These are phyloP conservation scores for Luvunga scandens DNA, from an alignment of 345 rosid genomes.

Conservation along the genomic window DNA sequence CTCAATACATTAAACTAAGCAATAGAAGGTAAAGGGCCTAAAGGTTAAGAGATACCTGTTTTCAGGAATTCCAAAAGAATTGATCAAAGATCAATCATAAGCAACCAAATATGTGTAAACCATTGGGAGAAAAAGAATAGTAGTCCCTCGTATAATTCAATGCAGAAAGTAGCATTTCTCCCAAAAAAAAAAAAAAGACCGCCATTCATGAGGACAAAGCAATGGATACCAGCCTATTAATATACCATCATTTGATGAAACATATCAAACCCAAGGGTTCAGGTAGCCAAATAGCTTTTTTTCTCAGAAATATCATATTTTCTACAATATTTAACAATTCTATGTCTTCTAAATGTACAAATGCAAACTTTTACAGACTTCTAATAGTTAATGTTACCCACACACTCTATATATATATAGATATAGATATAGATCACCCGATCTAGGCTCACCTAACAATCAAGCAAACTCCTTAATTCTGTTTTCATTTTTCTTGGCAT, in stretches of 20 bases:
- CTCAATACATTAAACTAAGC: not conserved
- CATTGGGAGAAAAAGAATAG: too few relatives aligned
- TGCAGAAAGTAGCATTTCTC: too few relatives aligned
- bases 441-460: not conserved
- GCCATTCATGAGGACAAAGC: not conserved
- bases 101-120: too few relatives aligned
- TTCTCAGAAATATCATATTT: not conserved
- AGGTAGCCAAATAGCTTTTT: not conserved
- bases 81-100: too few relatives aligned
- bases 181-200: too few relatives aligned
- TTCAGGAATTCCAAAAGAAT: too few relatives aligned
- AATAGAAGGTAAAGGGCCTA: not conserved
- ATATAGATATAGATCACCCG: not conserved
- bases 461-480: not conserved
- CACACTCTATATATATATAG: not conserved
- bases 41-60: too few relatives aligned
- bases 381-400: not conserved
- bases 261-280: not conserved
- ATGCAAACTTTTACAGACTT: constrained; percentile 2
- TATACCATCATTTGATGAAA: not conserved
- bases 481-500: not conserved
- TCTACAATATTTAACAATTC: not conserved
- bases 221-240: not conserved
- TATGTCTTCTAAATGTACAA: not conserved
- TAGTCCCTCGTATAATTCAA: too few relatives aligned